Evolutionary conservation across 208 protist genomes (phyloP).

Genomic region (Wallacemonas sp.): DNA sequence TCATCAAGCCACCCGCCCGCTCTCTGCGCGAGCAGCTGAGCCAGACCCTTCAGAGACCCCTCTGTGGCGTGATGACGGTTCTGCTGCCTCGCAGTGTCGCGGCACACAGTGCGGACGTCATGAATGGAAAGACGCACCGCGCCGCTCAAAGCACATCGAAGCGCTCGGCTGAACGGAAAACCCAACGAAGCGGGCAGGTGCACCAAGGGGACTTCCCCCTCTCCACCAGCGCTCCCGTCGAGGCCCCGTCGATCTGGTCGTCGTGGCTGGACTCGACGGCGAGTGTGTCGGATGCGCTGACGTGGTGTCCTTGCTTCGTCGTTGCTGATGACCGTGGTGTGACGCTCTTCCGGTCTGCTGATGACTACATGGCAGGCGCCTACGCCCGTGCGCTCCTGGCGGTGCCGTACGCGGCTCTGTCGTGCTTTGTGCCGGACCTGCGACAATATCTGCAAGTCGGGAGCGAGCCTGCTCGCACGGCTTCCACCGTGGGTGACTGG

Average conservation of each 20-base stretch:
- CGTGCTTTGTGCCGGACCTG: slow-evolving; percentile 50
- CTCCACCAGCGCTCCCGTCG: slow-evolving; percentile 16
- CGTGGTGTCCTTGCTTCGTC: slow-evolving; percentile 41
- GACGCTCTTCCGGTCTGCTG: slow-evolving; percentile 26
- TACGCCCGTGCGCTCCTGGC: slow-evolving; percentile 34
- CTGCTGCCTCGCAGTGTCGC: slow-evolving; percentile 27
- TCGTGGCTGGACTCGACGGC: neutral
- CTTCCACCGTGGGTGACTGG: neutral
- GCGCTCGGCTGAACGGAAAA: too few relatives aligned
- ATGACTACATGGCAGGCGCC: slow-evolving; percentile 41
- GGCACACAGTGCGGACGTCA: too few relatives aligned
- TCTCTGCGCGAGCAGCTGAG: neutral
- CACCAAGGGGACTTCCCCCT: slow-evolving; percentile 17
- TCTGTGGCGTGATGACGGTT: slow-evolving; percentile 2
- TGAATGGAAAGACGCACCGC: too few relatives aligned
- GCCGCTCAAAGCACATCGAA: too few relatives aligned
- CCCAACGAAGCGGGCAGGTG: too few relatives aligned
- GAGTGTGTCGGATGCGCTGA: slow-evolving; percentile 8
- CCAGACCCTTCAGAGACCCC: neutral
- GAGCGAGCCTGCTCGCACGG: too few relatives aligned
- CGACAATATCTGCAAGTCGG: slow-evolving; percentile 2
- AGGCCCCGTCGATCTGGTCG: slow-evolving; percentile 1
- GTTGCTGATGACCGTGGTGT: slow-evolving; percentile 49
- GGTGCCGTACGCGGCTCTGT: slow-evolving; percentile 38
- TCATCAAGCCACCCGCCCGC: neutral